Evolutionary conservation across 2,329 filamentous ascomycete species (phyloP).

Genomic region (Alternaria postmessia): DNA sequence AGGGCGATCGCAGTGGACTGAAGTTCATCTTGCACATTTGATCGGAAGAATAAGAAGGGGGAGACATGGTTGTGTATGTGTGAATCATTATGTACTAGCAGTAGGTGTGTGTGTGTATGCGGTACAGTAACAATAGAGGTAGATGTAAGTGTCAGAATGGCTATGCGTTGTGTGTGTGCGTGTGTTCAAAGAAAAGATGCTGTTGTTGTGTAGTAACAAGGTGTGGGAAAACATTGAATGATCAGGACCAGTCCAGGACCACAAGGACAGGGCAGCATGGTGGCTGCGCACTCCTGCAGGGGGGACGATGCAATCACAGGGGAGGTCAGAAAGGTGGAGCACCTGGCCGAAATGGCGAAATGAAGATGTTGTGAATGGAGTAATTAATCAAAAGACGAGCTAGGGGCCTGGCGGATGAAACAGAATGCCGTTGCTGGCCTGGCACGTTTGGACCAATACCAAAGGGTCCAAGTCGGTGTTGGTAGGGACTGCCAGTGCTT

Average conservation of each 20-base stretch:
- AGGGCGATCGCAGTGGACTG: constrained; percentile 28
- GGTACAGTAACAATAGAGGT: constrained; percentile 19
- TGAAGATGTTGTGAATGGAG: constrained; percentile 22
- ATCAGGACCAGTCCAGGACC: constrained; percentile 25
- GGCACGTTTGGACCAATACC: constrained; percentile 8
- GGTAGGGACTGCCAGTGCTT: background rate
- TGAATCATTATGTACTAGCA: constrained; percentile 25
- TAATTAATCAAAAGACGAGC: constrained; percentile 14
- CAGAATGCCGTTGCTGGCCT: constrained; percentile 14
- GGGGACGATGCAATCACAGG: constrained; percentile 31
- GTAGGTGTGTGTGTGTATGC: constrained; percentile 1
- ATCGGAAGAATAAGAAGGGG: constrained; percentile 22
- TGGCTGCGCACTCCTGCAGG: constrained; percentile 25
- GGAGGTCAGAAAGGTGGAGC: constrained; percentile 19
- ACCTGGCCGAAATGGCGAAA: constrained; percentile 19
- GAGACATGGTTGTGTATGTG: constrained; percentile 26
- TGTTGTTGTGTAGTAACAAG: constrained; percentile 13
- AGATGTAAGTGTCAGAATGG: background rate
- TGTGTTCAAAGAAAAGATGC: constrained; percentile 8
- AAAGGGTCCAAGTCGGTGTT: constrained; percentile 1
- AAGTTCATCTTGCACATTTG: constrained; percentile 28
- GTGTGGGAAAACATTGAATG: constrained; percentile 21
- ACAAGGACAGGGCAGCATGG: constrained; percentile 17
- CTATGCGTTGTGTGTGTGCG: constrained; percentile 5
- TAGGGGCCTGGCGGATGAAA: constrained; percentile 20